phyloP scores from a whole-genome alignment of 345 rosid species.

The Turnera subulata region DNA sequence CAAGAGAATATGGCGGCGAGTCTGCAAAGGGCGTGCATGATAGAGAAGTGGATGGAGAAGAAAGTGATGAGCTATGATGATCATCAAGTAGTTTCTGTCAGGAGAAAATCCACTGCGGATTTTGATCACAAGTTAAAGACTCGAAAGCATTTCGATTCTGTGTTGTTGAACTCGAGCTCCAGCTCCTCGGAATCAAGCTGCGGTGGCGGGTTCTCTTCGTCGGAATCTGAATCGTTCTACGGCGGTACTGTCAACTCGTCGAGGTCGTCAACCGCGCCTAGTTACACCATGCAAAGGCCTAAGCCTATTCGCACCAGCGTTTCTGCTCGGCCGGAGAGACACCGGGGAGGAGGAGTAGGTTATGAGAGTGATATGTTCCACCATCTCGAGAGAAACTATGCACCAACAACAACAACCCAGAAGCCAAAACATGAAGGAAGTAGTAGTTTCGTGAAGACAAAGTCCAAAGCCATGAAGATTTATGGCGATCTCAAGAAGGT shows the following conservation, averaged over 20 bases:
- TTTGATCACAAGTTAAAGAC: conserved; percentile 3
- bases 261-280: conserved; percentile 9
- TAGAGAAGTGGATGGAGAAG: conserved; percentile 52
- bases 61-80: conserved; percentile 25
- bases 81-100: background rate
- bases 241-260: conserved; percentile 9
- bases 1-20: conserved; percentile 10
- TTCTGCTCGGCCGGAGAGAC: conserved; percentile 11
- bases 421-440: conserved; percentile 16
- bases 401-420: background rate
- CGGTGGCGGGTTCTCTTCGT: conserved; percentile 25
- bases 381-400: background rate
- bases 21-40: conserved; percentile 27
- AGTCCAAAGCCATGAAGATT: conserved; percentile 26
- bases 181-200: conserved; percentile 23
- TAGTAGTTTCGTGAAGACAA: conserved; percentile 20
- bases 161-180: conserved; percentile 21
- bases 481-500: conserved; percentile 32
- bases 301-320: conserved; percentile 13
- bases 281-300: conserved; percentile 18
- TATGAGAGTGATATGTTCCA: background rate
- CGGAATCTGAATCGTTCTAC: conserved; percentile 19
- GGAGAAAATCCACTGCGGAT: conserved; percentile 17
- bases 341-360: background rate
- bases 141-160: conserved; percentile 9